Percentiles rank a stretch among this genome's conserved stretches.
Conservation (phyloP, 208 protist genomes). For the Histomonas meleagridis region DNA sequence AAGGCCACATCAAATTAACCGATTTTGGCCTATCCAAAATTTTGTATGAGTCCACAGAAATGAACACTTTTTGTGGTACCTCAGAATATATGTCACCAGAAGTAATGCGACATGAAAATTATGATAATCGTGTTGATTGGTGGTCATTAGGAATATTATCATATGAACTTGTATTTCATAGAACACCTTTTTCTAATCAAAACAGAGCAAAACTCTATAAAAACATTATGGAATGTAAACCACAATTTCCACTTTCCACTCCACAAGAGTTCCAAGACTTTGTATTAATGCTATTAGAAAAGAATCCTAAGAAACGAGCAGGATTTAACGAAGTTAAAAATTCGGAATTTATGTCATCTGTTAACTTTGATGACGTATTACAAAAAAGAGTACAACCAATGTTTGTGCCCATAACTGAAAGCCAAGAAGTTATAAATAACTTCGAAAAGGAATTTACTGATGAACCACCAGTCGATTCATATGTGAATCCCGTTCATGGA, state of each 20-base stretch:
- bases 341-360: background rate
- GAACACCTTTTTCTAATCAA: background rate
- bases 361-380: conserved; percentile 2
- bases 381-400: background rate
- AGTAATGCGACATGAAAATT: background rate
- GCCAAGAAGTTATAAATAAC: background rate
- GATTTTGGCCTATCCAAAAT: background rate
- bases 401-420: background rate
- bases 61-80: background rate
- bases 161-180: background rate
- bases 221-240: background rate
- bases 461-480: background rate
- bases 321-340: background rate
- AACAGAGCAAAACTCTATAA: background rate
- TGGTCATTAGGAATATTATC: background rate
- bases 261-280: background rate
- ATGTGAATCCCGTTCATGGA: background rate
- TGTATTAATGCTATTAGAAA: background rate
- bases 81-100: background rate
- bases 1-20: background rate
- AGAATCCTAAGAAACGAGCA: background rate
- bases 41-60: background rate
- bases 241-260: background rate
- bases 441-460: background rate
- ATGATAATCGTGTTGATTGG: background rate